A percentile compares a stretch with the other conserved stretches of the same genome.
These are phyloP conservation scores for Suzukiozyma palmioleophila DNA, from an alignment of 1,139 yeast genomes.

Conservation along the genomic window DNA sequence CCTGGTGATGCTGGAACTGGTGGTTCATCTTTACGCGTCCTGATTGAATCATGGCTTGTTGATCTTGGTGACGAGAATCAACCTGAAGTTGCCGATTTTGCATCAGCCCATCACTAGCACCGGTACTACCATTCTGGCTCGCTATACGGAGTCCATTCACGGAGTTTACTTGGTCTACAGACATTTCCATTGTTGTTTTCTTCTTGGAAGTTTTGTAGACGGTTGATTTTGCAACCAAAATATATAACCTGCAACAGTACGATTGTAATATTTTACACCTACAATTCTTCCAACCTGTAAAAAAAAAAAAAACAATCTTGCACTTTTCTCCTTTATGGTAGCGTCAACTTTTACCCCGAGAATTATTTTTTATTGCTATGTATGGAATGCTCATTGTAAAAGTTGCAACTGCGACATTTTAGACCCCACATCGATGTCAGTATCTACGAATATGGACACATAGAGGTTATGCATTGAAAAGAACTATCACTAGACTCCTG, in stretches of 20 bases:
- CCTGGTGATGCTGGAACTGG: background rate
- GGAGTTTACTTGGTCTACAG: background rate
- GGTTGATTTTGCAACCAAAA: slow-evolving; percentile 1
- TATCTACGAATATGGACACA: too few species aligned
- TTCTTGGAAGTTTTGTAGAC: background rate
- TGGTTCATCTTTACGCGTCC: background rate
- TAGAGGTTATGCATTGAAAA: too few species aligned
- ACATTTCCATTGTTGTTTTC: background rate
- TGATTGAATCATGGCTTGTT: background rate
- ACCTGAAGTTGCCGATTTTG: background rate
- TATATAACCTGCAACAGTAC: slow-evolving; percentile 1
- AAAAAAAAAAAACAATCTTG: background rate
- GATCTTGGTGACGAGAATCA: background rate
- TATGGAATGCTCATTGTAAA: too few species aligned
- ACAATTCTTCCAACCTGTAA: background rate
- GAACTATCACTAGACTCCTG: too few species aligned
- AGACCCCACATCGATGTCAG: too few species aligned
- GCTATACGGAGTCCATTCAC: background rate
- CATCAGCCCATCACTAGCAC: background rate
- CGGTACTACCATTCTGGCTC: background rate
- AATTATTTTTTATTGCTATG: too few species aligned
- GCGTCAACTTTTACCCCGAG: background rate
- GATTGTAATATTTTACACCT: too few species aligned
- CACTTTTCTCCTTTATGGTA: background rate
- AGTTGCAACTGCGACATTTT: too few species aligned